These are phyloP conservation scores for Phytophthora fragariaefolia DNA, from an alignment of 352 stramenopile species.

Conservation along the genomic window DNA sequence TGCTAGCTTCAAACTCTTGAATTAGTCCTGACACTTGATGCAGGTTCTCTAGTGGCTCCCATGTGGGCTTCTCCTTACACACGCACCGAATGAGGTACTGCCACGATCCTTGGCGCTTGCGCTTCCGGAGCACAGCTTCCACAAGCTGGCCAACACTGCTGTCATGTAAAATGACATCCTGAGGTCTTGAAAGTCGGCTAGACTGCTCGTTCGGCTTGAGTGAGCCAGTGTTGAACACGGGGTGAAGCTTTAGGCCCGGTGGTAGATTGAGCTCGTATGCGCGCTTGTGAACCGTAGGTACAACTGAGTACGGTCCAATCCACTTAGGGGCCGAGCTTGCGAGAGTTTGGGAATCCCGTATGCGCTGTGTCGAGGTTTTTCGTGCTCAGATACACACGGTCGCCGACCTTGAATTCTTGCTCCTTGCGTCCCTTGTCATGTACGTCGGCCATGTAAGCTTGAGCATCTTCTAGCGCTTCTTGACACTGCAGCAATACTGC, in stretches of 20 bases:
- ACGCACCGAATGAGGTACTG: slow-evolving; percentile 15
- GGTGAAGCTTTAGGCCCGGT: slow-evolving; percentile 13
- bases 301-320: slow-evolving; percentile 25
- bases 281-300: slow-evolving; percentile 20
- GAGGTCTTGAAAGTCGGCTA: slow-evolving; percentile 1
- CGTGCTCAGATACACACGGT: slow-evolving; percentile 23
- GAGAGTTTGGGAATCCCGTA: slow-evolving; percentile 19
- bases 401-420: slow-evolving; percentile 15
- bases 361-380: slow-evolving; percentile 22
- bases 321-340: slow-evolving; percentile 23
- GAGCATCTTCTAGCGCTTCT: slow-evolving; percentile 8
- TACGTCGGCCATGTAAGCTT: slow-evolving; percentile 22
- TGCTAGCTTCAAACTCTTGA: slow-evolving; percentile 4
- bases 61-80: slow-evolving; percentile 9
- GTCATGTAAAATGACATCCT: slow-evolving; percentile 16
- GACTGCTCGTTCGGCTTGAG: slow-evolving; percentile 12
- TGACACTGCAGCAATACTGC: slow-evolving; percentile 12
- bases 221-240: slow-evolving; percentile 19
- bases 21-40: slow-evolving; percentile 15
- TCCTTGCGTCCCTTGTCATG: slow-evolving; percentile 20
- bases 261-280: slow-evolving; percentile 28
- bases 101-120: not conserved
- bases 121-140: not conserved
- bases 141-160: slow-evolving; percentile 13
- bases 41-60: slow-evolving; percentile 15